Base-by-base conservation (phyloP, 2,329 filamentous ascomycete genomes). In the Cordyceps pruinosa region DNA sequence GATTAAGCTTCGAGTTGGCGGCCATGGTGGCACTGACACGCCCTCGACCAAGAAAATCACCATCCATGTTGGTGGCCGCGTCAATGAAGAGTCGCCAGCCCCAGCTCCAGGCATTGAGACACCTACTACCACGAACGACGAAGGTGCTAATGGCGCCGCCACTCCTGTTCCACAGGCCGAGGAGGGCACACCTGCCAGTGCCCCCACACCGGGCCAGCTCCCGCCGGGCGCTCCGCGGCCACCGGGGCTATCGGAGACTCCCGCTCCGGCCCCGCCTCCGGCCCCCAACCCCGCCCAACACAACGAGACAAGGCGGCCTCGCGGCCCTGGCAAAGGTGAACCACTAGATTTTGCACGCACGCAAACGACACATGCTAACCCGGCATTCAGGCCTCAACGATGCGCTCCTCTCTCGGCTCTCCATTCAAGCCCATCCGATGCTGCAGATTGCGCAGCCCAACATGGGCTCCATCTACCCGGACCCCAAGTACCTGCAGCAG, bases 1-100 rank as follows among this genome's bases (percentile, higher is more conserved):
- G 67, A 88, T 95, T 65, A 95, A 91, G 71, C 77, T 96, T 57
- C 92, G 89, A 69, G 80, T 90, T 66, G 77, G 81, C 6, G 77
- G 80, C 5, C 72, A 75, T 44, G 70, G 70, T 25, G 66, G 70
- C 30, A 77, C 81, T 30, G 72, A 75, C 10, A 70, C 79, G 1
- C 64, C 65, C 44, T 70, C 74, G 59, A 70, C 77, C 9, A 85
- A 85, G 69, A 88, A 84, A 68, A 85, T 93, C 57, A 92, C 86
- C 21, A 82, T 90, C 49, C 86, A 86, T 61, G 81, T 90, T 55
- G 85, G 83, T 63, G 81, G 78, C 39, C 81, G 81, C 64, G 77
- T 77, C 52, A 82, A 73, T 63, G 77, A 75, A 23, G 79, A 76
- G 41, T 83, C 82, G 26, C 81, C 81, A 12, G 71, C 69, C 7